Evolutionary conservation across 768 basidiomycete species (phyloP), one percentile per base, ranked within the genome.

Genomic region (Russula abietina): DNA sequence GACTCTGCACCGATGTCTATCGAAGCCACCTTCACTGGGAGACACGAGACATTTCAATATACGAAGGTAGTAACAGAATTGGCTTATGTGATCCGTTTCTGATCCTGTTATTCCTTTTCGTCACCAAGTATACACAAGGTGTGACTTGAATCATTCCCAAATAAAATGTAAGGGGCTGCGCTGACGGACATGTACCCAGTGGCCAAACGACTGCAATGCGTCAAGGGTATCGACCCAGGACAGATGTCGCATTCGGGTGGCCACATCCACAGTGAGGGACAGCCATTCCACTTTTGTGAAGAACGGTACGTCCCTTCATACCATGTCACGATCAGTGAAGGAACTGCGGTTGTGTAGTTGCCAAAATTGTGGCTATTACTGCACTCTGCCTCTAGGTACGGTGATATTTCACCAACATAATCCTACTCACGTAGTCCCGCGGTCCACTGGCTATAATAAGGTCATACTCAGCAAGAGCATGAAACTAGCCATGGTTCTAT

Each of bases 401-500:
- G 57, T 5, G 4, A 16, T 11, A 4, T 0, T 55, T 16, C 30
- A 32, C 19, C 4, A 24, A 30, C n/a, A 28, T 19, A 5, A 17
- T 22, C 32, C 14, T 17, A 19, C 30, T 64, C 38, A 51, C 12
- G 5, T 16, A 33, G n/a, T 12, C 46, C 24, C 30, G 59, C 2
- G 28, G n/a, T 17, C 8, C 8, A 33, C n/a, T 46, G n/a, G n/a
- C n/a, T n/a, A n/a, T n/a, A n/a, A n/a, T 24, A 53, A 86, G 85
- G 81, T 0, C 85, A 87, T 60, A 60, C 81, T 0, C 83, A 86
- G 60, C 76, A 79, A 64, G 81, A 83, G 50, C 85, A 87, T 43
- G 83, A 85, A 49, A 87, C 85, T 0, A 76, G 76, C 17, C 85
- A 87, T 60, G 86, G 85, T 6, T 84, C 83, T 1, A 86, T 86